Evolutionary conservation across 2,329 filamentous ascomycete genomes (phyloP), one percentile per base, ranked within the genome.

Genomic region (Drechmeria coniospora): DNA sequence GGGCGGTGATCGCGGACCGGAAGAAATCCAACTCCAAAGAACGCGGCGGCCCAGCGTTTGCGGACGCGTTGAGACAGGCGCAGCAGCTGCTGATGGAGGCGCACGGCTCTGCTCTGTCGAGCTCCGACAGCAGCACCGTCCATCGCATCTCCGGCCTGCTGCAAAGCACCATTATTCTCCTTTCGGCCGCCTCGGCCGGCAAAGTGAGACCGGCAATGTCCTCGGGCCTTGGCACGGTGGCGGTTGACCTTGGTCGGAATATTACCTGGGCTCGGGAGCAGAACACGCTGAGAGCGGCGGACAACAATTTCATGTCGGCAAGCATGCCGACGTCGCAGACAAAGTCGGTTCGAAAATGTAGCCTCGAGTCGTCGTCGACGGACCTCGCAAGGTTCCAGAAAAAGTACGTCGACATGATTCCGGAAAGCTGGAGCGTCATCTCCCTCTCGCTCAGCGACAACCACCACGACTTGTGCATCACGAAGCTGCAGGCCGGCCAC

Each of bases 351-450:
- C 50, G 54, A 23, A 56, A 56, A 15, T 46, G 45, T 2, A 69
- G 63, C 34, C 47, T 68, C 12, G n/a, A n/a, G n/a, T 60, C 56
- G 2, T 47, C 60, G 31, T 50, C 57, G 4, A 52, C 60, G 8
- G 64, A 76, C 36, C 64, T 74, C 42, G 53, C 60, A 23, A 61
- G 63, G 15, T 92, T 93, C 43, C 79, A 87, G 46, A 64, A 67
- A 36, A 70, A 86, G 25, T 93, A 84, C 41, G 65, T 94, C 27
- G 80, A 94, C 43, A 78, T 87, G 27, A 73, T 98, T 5, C 92
- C 90, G 0, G 56, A 62, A 21, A 62, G 66, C 6, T 98, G 90
- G 90, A 83, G 74, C 25, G 79, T 86, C 2, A 60, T 98, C 8
- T 95, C 86, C 0, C 58, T 98, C 24, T 79, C 79, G 0, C 54